Evolutionary conservation across 441 rosid genomes (phyloP).

Genomic region (Aleurites moluccanus): DNA sequence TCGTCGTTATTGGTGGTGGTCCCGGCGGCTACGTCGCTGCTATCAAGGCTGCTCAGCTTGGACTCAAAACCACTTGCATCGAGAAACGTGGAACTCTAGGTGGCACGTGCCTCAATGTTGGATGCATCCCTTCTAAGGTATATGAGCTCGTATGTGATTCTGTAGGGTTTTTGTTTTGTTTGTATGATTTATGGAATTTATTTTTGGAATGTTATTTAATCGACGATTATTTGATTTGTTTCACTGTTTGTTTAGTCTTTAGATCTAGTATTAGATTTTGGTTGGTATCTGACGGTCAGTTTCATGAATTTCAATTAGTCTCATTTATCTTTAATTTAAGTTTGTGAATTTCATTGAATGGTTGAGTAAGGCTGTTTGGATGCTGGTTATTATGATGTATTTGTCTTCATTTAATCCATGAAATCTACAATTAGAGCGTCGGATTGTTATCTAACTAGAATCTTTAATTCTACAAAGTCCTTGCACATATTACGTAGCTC

Average conservation of each 20-base stretch:
- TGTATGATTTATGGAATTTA: not conserved
- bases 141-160: not conserved
- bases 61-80: conserved; percentile 92
- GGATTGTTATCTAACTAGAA: not conserved
- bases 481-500: not conserved
- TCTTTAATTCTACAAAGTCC: not conserved
- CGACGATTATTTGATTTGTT: not conserved
- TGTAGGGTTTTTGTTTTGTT: not conserved
- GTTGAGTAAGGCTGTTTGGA: not conserved
- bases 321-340: too few species aligned
- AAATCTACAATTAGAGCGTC: not conserved
- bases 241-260: not conserved
- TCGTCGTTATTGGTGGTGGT: conserved; percentile 93
- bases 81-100: conserved; percentile 97
- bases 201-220: not conserved
- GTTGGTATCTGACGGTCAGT: too few species aligned
- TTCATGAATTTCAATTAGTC: too few species aligned
- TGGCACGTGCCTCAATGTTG: conserved; percentile 98
- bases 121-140: conserved; percentile 98
- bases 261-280: not conserved
- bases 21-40: conserved; percentile 99
- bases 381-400: not conserved
- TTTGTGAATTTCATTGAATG: not conserved
- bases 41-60: conserved; percentile 95
- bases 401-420: not conserved